Evolutionary conservation across 106 monocot genomes (phyloP).

Genomic region (Posidonia australis): DNA sequence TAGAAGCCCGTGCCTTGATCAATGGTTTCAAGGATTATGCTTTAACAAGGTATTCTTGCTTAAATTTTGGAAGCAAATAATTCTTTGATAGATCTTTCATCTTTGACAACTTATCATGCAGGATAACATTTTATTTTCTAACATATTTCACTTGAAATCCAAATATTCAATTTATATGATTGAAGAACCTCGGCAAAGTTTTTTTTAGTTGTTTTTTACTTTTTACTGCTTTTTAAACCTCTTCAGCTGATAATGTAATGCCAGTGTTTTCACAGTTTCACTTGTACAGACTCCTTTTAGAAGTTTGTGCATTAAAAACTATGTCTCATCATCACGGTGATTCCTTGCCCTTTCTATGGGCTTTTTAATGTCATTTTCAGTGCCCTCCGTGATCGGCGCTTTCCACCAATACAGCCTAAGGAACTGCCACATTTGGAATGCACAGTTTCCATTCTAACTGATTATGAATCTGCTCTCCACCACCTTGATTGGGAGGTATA

Average conservation of each 20-base stretch:
- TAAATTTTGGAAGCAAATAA: neutral
- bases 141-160: too few relatives aligned
- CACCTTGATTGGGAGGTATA: slow-evolving; percentile 98
- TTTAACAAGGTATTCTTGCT: slow-evolving; percentile 56
- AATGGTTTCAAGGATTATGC: slow-evolving; percentile 96
- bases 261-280: neutral
- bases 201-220: too few relatives aligned
- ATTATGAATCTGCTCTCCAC: slow-evolving; percentile 76
- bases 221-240: too few relatives aligned
- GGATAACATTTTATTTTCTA: too few relatives aligned
- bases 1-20: slow-evolving; percentile 75
- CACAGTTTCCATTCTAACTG: slow-evolving; percentile 84
- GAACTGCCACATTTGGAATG: slow-evolving; percentile 85
- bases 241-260: too few relatives aligned
- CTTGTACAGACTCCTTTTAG: too few relatives aligned
- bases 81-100: neutral
- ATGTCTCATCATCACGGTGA: neutral
- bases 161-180: too few relatives aligned
- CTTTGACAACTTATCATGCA: too few relatives aligned
- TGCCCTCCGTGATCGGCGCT: slow-evolving; percentile 81
- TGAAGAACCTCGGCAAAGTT: too few relatives aligned
- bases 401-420: slow-evolving; percentile 36
- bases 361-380: slow-evolving; percentile 25
- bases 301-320: too few relatives aligned
- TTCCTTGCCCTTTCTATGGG: neutral